These are phyloP conservation scores for Rachicladosporium sp. DNA, from an alignment of 2,329 filamentous ascomycete species.

Conservation along the genomic window DNA sequence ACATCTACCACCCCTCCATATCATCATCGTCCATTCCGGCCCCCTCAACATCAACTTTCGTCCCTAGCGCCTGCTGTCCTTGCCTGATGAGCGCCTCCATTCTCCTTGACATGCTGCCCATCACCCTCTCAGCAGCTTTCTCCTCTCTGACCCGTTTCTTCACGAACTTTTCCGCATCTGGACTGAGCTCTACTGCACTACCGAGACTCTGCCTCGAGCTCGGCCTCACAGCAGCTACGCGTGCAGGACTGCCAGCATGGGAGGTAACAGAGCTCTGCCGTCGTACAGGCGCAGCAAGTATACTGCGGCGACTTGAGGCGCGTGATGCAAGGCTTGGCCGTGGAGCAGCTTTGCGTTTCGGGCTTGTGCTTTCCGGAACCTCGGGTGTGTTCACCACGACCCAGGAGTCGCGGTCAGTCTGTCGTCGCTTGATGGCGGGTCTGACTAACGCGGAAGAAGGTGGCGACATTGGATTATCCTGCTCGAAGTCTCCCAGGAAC, in stretches of 20 bases:
- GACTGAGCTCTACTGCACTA: slow-evolving; percentile 26
- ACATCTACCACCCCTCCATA: neutral
- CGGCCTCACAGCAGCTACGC: slow-evolving; percentile 10
- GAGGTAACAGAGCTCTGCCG: slow-evolving; percentile 21
- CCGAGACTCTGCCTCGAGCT: slow-evolving; percentile 7
- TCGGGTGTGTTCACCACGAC: slow-evolving; percentile 34
- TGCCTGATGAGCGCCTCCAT: slow-evolving; percentile 80
- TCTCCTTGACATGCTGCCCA: slow-evolving; percentile 66
- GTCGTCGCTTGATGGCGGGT: slow-evolving; percentile 31
- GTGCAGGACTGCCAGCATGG: slow-evolving; percentile 26
- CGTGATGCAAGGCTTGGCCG: slow-evolving; percentile 1
- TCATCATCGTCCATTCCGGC: slow-evolving; percentile 19
- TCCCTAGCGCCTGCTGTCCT: slow-evolving; percentile 69
- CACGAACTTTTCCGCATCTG: slow-evolving; percentile 62
- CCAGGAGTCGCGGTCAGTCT: slow-evolving; percentile 37
- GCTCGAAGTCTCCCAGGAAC: slow-evolving; percentile 32
- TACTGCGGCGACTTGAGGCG: slow-evolving; percentile 9
- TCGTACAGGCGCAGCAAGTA: slow-evolving; percentile 28
- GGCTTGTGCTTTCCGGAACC: slow-evolving; percentile 39
- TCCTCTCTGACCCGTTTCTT: slow-evolving; percentile 62
- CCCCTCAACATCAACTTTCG: slow-evolving; percentile 29
- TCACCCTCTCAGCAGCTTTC: slow-evolving; percentile 63
- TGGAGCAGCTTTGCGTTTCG: slow-evolving; percentile 18
- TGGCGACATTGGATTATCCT: slow-evolving; percentile 28
- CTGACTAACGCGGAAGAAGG: slow-evolving; percentile 7